phyloP scores from a whole-genome alignment of 208 protist species.

The Borovskyia barvae region DNA sequence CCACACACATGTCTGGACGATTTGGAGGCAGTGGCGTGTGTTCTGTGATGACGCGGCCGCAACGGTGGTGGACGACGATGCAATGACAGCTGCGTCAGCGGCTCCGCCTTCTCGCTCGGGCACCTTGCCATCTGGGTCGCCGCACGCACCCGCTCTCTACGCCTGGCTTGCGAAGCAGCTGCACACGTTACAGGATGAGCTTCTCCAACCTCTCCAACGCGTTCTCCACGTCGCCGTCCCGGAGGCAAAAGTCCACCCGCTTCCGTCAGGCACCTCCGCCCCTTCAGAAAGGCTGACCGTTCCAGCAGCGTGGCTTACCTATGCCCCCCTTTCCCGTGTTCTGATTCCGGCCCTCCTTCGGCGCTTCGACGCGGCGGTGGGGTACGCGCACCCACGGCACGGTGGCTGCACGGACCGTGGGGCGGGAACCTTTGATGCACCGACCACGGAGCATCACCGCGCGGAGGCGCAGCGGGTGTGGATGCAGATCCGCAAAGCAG shows the following conservation, averaged over 20 bases:
- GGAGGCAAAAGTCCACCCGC: no score
- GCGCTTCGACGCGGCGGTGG: neutral
- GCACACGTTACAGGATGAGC: neutral
- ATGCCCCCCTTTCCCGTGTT: slow-evolving; percentile 7
- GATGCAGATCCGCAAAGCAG: no score
- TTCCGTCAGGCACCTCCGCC: no score
- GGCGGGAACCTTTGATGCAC: no score
- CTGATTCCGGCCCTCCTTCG: slow-evolving; percentile 10
- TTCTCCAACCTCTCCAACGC: slow-evolving; percentile 20
- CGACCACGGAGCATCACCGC: no score
- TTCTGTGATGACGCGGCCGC: neutral
- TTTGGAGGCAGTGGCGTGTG: neutral
- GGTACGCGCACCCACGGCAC: no score
- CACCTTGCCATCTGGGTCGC: no score
- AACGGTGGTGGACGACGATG: neutral
- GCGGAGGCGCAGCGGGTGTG: no score
- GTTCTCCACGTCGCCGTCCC: neutral
- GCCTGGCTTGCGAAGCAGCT: slow-evolving; percentile 17
- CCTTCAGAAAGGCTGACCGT: no score
- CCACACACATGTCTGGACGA: slow-evolving; percentile 1
- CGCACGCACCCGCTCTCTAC: neutral
- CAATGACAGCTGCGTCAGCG: neutral
- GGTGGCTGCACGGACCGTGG: no score
- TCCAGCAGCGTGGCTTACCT: slow-evolving; percentile 20
- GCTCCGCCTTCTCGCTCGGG: neutral